These are phyloP conservation scores for Ziziphus jujuba DNA, from an alignment of 306 rosid genomes.

Conservation along the genomic window DNA sequence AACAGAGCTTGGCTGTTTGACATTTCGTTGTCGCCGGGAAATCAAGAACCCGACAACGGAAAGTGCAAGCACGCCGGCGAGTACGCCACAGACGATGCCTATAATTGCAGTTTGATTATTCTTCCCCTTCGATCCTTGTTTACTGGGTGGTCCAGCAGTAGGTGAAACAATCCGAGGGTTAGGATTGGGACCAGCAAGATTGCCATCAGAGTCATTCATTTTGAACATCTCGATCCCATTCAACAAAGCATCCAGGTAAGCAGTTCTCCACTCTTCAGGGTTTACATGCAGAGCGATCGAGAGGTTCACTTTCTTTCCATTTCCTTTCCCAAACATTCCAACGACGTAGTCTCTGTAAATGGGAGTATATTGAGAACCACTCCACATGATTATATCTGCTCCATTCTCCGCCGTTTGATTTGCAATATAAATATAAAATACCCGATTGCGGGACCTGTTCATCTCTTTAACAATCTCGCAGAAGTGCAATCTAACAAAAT, in stretches of 20 bases:
- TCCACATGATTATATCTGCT: conserved; percentile 29
- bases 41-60: neutral
- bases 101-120: too few relatives aligned
- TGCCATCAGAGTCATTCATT: conserved; percentile 8
- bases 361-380: neutral
- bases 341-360: conserved; percentile 32
- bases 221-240: conserved; percentile 57
- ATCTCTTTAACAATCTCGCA: conserved; percentile 1
- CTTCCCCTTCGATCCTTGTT: too few relatives aligned
- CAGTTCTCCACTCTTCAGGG: neutral
- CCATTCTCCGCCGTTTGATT: neutral
- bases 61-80: neutral
- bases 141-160: neutral
- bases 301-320: conserved; percentile 20
- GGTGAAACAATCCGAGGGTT: neutral
- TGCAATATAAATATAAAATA: conserved; percentile 30
- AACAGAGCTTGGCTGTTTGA: neutral
- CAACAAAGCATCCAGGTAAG: conserved; percentile 21
- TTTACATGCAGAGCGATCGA: conserved; percentile 26
- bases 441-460: neutral
- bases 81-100: too few relatives aligned
- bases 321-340: rapidly evolving
- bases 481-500: conserved; percentile 36
- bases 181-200: conserved; percentile 37
- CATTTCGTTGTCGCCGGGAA: neutral